Evolutionary conservation across 176 grass and related monocot species (phyloP), one percentile per base, ranked within the genome.

Genomic region (Oryza meridionalis): DNA sequence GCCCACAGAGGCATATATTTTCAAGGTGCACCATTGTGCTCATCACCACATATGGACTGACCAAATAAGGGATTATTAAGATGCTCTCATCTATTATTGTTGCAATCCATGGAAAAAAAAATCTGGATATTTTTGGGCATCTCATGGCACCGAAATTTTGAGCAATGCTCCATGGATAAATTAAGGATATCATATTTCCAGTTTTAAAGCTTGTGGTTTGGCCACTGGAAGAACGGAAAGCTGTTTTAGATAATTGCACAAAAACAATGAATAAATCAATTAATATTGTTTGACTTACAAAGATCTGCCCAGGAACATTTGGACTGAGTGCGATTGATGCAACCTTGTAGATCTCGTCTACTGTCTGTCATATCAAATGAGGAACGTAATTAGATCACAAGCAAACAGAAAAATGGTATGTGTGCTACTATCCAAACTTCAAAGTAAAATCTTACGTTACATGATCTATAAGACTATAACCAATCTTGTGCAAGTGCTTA

Each of bases 291-390:
- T 77, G 75, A 91, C 97, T 99, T 96, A 99, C 97, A 78, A 99
- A 99, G 73, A 99, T 96, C 77, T 99, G 97, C 24, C 86, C 97
- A 77, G 97, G 97, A 75, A 99, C 97, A 84, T 99, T 99, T 22
- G 97, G 93, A 80, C 97, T 99, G 26, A 99, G 93, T 31, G 88
- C 43, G 47, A 99, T 77, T 11, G 97, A 99, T 87, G 97, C 80
- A 87, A 99, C 88, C 90, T 99, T 99, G 75, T 99, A 99, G 73
- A 99, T 99, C 91, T 99, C 97, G 5, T 99, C 93, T 15, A 99
- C 93, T 79, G 91, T 92, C 97, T 99, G 86, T 44, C 72, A 88
- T 61, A 76, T 70, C 55, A 86, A 73, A 86, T 78, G 68, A 81
- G 63, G 73, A 78, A 65, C 82, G 11, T 2, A 72, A 66, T 82